Conservation (phyloP, 2,329 filamentous ascomycete species). For the Fusarium compactum region DNA sequence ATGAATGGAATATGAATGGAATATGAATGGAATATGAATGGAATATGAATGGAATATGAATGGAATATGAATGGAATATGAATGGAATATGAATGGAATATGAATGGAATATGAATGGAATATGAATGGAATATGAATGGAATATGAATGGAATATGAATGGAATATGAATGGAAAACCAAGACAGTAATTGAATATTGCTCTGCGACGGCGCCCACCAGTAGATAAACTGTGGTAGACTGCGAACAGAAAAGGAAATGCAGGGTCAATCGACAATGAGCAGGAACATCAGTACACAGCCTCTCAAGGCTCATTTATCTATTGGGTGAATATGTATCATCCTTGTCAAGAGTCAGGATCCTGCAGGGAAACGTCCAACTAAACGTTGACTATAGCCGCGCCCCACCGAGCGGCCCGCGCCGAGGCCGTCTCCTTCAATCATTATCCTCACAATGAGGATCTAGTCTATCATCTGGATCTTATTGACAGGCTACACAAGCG, state of each 20-base stretch:
- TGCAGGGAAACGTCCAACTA: neutral
- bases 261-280: neutral
- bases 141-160: neutral
- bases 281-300: neutral
- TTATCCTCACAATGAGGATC: constrained; percentile 43
- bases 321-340: neutral
- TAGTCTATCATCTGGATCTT: constrained; percentile 37
- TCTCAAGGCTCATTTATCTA: neutral
- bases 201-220: neutral
- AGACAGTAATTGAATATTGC: neutral
- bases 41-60: neutral
- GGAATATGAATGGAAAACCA: neutral
- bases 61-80: neutral
- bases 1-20: neutral
- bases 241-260: neutral
- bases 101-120: neutral
- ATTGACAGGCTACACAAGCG: constrained; percentile 30
- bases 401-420: neutral
- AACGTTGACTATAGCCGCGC: neutral
- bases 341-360: neutral
- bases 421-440: constrained; percentile 24
- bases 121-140: neutral
- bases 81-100: neutral
- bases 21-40: neutral
- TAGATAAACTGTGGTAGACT: neutral